Evolutionary conservation across 2,329 filamentous ascomycete species (phyloP), one percentile per base, ranked within the genome.

Genomic region (Neodidymelliopsis sp.): DNA sequence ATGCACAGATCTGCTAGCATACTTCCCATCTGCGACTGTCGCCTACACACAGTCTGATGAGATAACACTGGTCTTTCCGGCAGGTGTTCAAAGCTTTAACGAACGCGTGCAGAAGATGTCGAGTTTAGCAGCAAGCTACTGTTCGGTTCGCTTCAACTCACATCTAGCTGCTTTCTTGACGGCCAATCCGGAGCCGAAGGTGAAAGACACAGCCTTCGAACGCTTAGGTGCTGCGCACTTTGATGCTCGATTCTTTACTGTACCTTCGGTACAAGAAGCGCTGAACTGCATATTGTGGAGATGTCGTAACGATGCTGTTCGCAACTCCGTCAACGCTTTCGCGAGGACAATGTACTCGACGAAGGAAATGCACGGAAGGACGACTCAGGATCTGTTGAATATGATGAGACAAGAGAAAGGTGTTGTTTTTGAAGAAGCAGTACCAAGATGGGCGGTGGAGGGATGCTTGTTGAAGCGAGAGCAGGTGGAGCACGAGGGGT

Each of bases 31-130:
- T 16, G 67, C 65, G 2, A 69, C 60, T 11, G 53, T 69, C 13
- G 66, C 65, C 6, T 70, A 70, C 46, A 69, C 66, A 29, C 67
- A 70, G 33, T 69, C 65, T 13, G 66, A 70, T 28, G 67, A 70
- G 16, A 69, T 70, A 33, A 70, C 67, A 1, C 49, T 70, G 1
- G 54, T 69, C 10, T 70, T 69, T 24, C 65, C 67, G 1, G 12
- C 33, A 11, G 67, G 67, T 6, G 58, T 69, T 2, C 57, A 64
- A 7, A 49, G 19, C 22, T 70, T 67, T 52, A 67, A 62, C 40
- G 63, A 63, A 8, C 53, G 67, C 2, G 33, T 70, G 8, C 67
- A 70, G 29, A 70, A 70, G 42, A 53, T 70, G 6, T 54, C 49
- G 2, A 68, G 64, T 40, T 40, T 69, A 6, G 59, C 59, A 4